These are phyloP conservation scores for Backusella psychrophila DNA, from an alignment of 192 early-diverging fungal genomes.

Conservation along the genomic window DNA sequence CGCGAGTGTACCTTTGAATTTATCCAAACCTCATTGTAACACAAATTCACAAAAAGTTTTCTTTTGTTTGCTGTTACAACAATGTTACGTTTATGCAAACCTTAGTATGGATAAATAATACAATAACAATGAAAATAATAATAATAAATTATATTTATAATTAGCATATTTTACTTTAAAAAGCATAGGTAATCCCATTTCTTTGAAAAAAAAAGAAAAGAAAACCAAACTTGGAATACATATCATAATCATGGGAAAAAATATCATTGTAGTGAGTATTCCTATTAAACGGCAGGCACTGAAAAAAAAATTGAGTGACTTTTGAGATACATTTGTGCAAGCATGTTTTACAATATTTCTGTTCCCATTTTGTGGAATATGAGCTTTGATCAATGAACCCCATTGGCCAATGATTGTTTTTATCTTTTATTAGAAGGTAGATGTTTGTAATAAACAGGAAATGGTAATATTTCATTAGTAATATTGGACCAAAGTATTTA, in stretches of 20 bases:
- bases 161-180: not conserved
- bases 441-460: not conserved
- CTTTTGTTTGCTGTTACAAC: not conserved
- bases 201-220: not conserved
- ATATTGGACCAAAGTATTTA: too few species aligned
- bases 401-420: not conserved
- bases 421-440: not conserved
- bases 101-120: not conserved
- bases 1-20: not conserved
- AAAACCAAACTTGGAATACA: not conserved
- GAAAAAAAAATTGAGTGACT: not conserved
- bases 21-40: not conserved
- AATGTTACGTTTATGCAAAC: not conserved
- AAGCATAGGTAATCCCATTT: not conserved
- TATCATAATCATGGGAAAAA: not conserved
- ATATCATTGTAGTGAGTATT: not conserved
- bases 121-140: not conserved
- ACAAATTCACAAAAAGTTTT: not conserved
- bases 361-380: not conserved
- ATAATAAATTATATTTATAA: not conserved
- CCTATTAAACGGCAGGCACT: too few species aligned
- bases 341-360: not conserved
- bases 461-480: too few species aligned
- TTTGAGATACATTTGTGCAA: not conserved
- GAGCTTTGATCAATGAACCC: not conserved